Conservation (phyloP, 805 yeast species). For the Yamadazyma kitorensis region DNA sequence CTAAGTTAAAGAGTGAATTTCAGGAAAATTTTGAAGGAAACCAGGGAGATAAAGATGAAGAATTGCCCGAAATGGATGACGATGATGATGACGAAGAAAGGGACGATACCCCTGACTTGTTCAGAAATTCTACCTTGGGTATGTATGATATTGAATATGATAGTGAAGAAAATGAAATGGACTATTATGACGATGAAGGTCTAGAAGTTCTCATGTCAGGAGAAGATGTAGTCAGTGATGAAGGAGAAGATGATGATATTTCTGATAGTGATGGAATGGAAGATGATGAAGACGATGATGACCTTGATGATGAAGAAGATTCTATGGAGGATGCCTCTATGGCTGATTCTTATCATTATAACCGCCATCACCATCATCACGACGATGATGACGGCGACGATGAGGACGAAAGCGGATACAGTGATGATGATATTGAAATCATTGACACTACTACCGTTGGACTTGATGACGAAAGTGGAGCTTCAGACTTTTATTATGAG, state of each 20-base stretch:
- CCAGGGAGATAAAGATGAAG: slow-evolving; percentile 52
- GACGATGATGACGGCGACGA: slow-evolving; percentile 25
- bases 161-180: slow-evolving; percentile 53
- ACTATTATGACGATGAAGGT: slow-evolving; percentile 37
- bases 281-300: slow-evolving; percentile 25
- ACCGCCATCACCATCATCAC: too few species aligned
- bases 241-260: slow-evolving; percentile 9
- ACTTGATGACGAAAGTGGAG: slow-evolving; percentile 9
- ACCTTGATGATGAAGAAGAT: slow-evolving; percentile 43
- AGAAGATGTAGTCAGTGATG: slow-evolving; percentile 27
- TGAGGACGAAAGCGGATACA: slow-evolving; percentile 29
- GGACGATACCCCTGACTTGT: slow-evolving; percentile 79
- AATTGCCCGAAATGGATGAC: slow-evolving; percentile 44
- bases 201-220: slow-evolving; percentile 40
- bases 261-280: slow-evolving; percentile 22
- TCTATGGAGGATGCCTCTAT: slow-evolving; percentile 23
- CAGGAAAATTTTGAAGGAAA: slow-evolving; percentile 56
- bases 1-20: slow-evolving; percentile 53
- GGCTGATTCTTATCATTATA: slow-evolving; percentile 13
- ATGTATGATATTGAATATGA: slow-evolving; percentile 86
- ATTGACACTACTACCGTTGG: slow-evolving; percentile 16
- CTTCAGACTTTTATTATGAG: slow-evolving; percentile 5
- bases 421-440: slow-evolving; percentile 16
- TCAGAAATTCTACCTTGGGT: slow-evolving; percentile 86
- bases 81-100: slow-evolving; percentile 58